phyloP scores from a whole-genome alignment of 805 yeast species.

The Zygoascus flipseniorum region DNA sequence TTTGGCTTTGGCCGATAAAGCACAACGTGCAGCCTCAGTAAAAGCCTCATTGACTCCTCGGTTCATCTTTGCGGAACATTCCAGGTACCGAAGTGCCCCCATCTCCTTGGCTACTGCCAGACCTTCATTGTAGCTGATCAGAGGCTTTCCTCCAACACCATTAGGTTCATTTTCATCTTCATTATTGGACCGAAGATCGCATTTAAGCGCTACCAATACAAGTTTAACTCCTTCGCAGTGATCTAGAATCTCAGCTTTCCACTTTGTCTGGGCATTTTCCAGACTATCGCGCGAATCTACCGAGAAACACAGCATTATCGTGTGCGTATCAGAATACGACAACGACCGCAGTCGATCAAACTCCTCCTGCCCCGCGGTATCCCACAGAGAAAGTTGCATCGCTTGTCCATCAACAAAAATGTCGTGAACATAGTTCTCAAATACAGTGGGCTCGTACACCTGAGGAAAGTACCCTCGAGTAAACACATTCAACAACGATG shows the following conservation, averaged over 20 bases:
- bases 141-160: constrained; percentile 25
- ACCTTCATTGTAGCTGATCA: constrained; percentile 89
- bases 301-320: constrained; percentile 92
- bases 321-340: constrained; percentile 91
- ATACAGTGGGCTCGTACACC: constrained; percentile 96
- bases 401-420: constrained; percentile 92
- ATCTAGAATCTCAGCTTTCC: constrained; percentile 96
- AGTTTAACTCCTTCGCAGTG: constrained; percentile 95
- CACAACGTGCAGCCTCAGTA: constrained; percentile 97
- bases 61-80: constrained; percentile 93
- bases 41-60: constrained; percentile 99
- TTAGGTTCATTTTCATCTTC: constrained; percentile 28
- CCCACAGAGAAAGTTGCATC: constrained; percentile 91
- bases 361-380: constrained; percentile 98
- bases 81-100: constrained; percentile 90
- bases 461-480: constrained; percentile 97
- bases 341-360: constrained; percentile 89
- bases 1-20: constrained; percentile 79
- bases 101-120: constrained; percentile 83
- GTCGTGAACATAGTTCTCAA: constrained; percentile 95
- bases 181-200: constrained; percentile 76
- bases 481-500: constrained; percentile 88
- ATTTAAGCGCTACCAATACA: constrained; percentile 88
- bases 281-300: constrained; percentile 91
- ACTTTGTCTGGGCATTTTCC: constrained; percentile 88